phyloP scores from a whole-genome alignment of 1,139 yeast species.

The Suhomyces wounanorum region DNA sequence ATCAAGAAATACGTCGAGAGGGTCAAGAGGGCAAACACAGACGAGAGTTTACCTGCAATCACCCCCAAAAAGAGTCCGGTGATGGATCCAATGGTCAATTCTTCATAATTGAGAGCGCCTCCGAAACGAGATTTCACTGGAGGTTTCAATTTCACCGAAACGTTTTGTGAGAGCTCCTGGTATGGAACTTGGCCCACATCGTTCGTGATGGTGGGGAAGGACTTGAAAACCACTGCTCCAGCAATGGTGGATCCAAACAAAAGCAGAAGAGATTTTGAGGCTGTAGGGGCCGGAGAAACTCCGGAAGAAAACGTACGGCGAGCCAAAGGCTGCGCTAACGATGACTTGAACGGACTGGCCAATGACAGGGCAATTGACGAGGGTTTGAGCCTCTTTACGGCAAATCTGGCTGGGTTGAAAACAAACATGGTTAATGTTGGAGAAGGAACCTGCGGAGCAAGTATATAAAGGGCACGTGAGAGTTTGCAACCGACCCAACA shows the following conservation, averaged over 20 bases:
- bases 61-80: constrained; percentile 65
- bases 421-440: constrained; percentile 8
- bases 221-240: constrained; percentile 5
- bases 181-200: constrained; percentile 11
- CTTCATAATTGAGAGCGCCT: constrained; percentile 53
- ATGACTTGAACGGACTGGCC: not conserved
- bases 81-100: constrained; percentile 68
- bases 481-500: constrained; percentile 4
- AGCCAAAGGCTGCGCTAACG: not conserved
- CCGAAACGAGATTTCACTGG: constrained; percentile 10
- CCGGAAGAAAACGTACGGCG: constrained; percentile 6
- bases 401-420: constrained; percentile 9
- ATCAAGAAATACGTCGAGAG: constrained; percentile 53
- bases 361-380: constrained; percentile 1
- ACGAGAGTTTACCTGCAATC: constrained; percentile 64
- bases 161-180: constrained; percentile 9
- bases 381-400: constrained; percentile 3
- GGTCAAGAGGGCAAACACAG: constrained; percentile 55
- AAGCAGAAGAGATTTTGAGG: constrained; percentile 9
- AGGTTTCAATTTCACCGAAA: not conserved
- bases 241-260: constrained; percentile 10
- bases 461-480: constrained; percentile 10
- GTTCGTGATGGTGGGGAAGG: constrained; percentile 9
- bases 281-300: not conserved
- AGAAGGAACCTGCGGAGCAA: constrained; percentile 5